A percentile compares a stretch with the other conserved stretches of the same genome.
Evolutionary conservation across 2,329 filamentous ascomycete species (phyloP).

Genomic region (Emmonsia crescens): DNA sequence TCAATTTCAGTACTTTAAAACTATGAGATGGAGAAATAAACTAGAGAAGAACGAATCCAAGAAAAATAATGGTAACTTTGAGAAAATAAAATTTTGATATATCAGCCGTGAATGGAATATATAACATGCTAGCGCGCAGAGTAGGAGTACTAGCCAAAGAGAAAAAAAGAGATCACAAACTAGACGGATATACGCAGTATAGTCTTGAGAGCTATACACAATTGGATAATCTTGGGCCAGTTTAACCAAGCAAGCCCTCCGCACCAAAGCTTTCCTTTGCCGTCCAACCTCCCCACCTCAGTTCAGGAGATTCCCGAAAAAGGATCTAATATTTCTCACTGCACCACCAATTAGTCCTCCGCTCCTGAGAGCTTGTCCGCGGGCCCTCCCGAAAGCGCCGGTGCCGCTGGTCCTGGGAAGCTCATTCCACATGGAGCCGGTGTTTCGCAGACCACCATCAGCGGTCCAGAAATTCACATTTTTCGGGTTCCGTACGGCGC

Average conservation of each 20-base stretch:
- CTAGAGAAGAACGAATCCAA: too few relatives aligned
- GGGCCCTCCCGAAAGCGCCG: not conserved
- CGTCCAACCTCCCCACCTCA: not conserved
- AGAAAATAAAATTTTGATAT: too few relatives aligned
- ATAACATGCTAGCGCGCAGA: not conserved
- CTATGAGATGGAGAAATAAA: too few relatives aligned
- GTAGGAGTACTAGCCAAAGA: not conserved
- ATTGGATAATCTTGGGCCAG: too few relatives aligned
- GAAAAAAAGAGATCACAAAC: not conserved
- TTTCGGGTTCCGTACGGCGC: constrained; percentile 20
- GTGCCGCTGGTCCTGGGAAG: not conserved
- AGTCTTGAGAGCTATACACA: not conserved
- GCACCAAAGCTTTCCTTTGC: not conserved
- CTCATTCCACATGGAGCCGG: not conserved
- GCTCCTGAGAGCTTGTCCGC: not conserved
- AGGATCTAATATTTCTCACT: not conserved
- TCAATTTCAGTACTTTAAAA: too few relatives aligned
- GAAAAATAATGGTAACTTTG: too few relatives aligned
- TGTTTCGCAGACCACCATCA: constrained; percentile 20
- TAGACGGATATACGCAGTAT: not conserved
- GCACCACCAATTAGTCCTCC: not conserved
- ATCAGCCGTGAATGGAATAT: not conserved
- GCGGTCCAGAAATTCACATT: constrained; percentile 23
- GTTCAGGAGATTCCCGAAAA: not conserved
- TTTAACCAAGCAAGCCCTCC: too few relatives aligned